phyloP scores from a whole-genome alignment of 164 flowering plant species.

The Stephania yunnanensis region DNA sequence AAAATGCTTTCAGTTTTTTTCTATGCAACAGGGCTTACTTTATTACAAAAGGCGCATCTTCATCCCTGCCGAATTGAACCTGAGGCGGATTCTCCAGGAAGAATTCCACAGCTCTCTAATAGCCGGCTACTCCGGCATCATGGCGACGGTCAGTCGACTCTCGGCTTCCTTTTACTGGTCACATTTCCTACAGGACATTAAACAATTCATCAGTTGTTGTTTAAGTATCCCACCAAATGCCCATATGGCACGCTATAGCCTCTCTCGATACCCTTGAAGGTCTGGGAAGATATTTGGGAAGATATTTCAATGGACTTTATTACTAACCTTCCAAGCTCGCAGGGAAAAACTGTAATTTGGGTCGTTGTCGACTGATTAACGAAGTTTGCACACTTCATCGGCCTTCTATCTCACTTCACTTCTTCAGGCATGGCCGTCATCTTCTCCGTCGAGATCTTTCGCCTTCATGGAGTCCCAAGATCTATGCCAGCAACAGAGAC shows the following conservation, averaged over 20 bases:
- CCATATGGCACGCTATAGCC: neutral
- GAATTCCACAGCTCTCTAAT: neutral
- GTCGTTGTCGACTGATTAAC: neutral
- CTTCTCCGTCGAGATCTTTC: neutral
- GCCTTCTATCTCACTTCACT: neutral
- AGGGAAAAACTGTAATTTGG: neutral
- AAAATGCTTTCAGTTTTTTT: neutral
- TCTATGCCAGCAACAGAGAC: neutral
- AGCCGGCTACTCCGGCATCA: neutral
- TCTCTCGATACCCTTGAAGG: neutral
- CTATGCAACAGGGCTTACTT: neutral
- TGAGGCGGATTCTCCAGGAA: neutral
- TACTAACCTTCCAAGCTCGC: neutral
- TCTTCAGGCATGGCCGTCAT: neutral
- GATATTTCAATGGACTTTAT: conserved; percentile 1
- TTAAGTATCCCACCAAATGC: neutral
- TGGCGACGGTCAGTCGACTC: neutral
- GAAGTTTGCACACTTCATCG: neutral
- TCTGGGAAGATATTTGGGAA: no score
- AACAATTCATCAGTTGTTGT: neutral
- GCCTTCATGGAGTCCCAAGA: neutral
- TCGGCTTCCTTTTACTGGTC: neutral
- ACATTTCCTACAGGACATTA: neutral
- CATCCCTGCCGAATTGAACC: neutral
- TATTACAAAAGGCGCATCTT: no score